Evolutionary conservation across 2,329 filamentous ascomycete genomes (phyloP).

Genomic region (Diaporthe aspalathi): DNA sequence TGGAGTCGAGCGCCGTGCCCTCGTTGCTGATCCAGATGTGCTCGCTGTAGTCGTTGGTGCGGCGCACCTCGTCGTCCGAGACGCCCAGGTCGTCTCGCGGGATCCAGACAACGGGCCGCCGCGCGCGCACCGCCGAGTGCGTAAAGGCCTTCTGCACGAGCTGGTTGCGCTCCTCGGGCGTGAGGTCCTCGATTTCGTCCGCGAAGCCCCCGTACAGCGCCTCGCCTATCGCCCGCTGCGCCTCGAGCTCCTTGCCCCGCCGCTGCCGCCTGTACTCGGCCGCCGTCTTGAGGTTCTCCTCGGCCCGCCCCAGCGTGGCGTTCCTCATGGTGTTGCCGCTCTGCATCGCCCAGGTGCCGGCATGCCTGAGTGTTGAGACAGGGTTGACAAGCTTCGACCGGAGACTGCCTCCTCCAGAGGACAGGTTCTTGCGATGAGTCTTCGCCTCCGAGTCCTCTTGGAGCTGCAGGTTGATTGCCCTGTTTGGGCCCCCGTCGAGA

Average conservation of each 20-base stretch:
- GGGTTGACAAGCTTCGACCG: conserved; percentile 32
- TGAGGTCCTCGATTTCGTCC: conserved; percentile 94
- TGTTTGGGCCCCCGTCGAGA: conserved; percentile 41
- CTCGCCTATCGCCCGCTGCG: conserved; percentile 78
- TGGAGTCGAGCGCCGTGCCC: conserved; percentile 87
- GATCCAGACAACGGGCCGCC: conserved; percentile 92
- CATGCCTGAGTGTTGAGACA: conserved; percentile 54
- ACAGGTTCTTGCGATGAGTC: conserved; percentile 34
- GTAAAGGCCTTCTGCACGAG: conserved; percentile 90
- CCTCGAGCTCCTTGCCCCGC: conserved; percentile 73
- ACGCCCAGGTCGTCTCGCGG: conserved; percentile 90
- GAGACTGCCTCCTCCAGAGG: conserved; percentile 35
- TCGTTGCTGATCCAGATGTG: conserved; percentile 95
- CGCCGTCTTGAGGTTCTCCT: conserved; percentile 55
- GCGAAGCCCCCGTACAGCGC: conserved; percentile 88
- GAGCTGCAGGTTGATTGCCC: background rate
- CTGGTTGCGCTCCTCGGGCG: conserved; percentile 86
- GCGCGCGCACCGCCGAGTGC: conserved; percentile 86
- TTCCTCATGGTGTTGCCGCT: conserved; percentile 62
- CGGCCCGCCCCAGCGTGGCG: conserved; percentile 56
- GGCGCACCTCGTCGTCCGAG: conserved; percentile 87
- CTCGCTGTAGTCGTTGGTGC: conserved; percentile 80
- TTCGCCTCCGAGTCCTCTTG: conserved; percentile 15
- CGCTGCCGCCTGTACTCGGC: conserved; percentile 61
- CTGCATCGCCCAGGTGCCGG: conserved; percentile 60